Evolutionary conservation across 495 filamentous ascomycete genomes (phyloP).

Genomic region (Talaromyces borbonicus): DNA sequence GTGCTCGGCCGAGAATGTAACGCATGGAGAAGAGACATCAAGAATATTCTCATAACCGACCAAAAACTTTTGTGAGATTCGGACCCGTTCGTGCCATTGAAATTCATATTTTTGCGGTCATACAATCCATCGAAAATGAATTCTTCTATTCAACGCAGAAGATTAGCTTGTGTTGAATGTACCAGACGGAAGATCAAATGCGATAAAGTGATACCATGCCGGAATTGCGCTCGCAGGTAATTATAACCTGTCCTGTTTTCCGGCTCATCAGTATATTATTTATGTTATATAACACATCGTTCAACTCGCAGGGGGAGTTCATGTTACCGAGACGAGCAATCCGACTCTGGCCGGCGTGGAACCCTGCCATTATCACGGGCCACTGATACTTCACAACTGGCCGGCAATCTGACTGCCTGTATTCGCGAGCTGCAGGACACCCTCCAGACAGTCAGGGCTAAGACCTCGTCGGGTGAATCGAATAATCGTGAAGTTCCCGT

Average conservation of each 20-base stretch:
- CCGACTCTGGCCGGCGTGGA: slow-evolving; percentile 8
- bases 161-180: slow-evolving; percentile 14
- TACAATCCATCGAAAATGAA: slow-evolving; percentile 1
- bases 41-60: slow-evolving; percentile 3
- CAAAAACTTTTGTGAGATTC: neutral
- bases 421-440: slow-evolving; percentile 10
- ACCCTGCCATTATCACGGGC: neutral
- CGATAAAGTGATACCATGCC: slow-evolving; percentile 19
- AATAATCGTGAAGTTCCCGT: slow-evolving; percentile 9
- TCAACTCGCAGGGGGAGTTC: neutral
- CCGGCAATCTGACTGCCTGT: slow-evolving; percentile 11
- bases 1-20: neutral
- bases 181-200: slow-evolving; percentile 22
- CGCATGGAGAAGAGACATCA: slow-evolving; percentile 2
- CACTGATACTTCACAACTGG: neutral
- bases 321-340: slow-evolving; percentile 2
- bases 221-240: slow-evolving; percentile 17
- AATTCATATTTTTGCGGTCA: neutral
- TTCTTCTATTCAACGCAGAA: slow-evolving; percentile 7
- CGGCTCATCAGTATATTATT: neutral
- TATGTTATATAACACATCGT: too few relatives aligned
- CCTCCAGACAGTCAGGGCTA: slow-evolving; percentile 14
- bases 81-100: neutral
- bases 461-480: neutral
- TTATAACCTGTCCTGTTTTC: neutral